Conservation (phyloP, 2,329 filamentous ascomycete genomes). For the Aspergillus thermomutatus region DNA sequence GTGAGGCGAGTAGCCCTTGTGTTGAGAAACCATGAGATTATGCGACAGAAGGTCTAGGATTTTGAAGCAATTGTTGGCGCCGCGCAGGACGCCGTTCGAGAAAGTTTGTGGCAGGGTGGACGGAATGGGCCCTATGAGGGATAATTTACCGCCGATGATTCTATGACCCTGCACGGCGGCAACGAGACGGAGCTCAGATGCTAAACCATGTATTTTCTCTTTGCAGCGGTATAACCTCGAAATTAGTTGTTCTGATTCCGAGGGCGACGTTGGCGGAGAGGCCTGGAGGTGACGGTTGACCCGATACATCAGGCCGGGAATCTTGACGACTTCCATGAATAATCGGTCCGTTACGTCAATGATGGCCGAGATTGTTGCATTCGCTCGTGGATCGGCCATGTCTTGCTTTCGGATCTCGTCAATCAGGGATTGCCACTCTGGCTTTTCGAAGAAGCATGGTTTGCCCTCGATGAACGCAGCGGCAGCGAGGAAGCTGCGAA, state of each 20-base stretch:
- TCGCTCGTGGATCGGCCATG: slow-evolving; percentile 15
- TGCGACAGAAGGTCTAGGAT: slow-evolving; percentile 16
- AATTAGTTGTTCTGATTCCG: background rate
- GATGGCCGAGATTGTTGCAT: slow-evolving; percentile 19
- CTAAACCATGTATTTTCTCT: background rate
- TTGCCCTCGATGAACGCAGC: slow-evolving; percentile 28
- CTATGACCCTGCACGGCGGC: slow-evolving; percentile 11
- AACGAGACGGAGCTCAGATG: slow-evolving; percentile 13
- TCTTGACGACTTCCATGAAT: slow-evolving; percentile 22
- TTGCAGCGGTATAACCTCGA: background rate
- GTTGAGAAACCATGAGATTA: slow-evolving; percentile 7
- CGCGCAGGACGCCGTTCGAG: slow-evolving; percentile 20
- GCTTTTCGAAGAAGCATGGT: slow-evolving; percentile 29
- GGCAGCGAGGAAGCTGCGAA: slow-evolving; percentile 33
- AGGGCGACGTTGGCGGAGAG: background rate
- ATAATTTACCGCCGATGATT: background rate
- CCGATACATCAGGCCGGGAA: slow-evolving; percentile 18
- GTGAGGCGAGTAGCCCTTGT: background rate
- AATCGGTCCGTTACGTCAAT: slow-evolving; percentile 24
- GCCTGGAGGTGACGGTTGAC: slow-evolving; percentile 7
- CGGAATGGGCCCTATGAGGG: slow-evolving; percentile 21
- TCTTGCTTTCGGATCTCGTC: slow-evolving; percentile 26
- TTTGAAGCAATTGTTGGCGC: slow-evolving; percentile 13
- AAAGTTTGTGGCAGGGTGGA: slow-evolving; percentile 20
- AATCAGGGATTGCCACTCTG: slow-evolving; percentile 29